phyloP scores from a whole-genome alignment of 1,284 basidiomycete genomes.

The Leccinum solheimii region DNA sequence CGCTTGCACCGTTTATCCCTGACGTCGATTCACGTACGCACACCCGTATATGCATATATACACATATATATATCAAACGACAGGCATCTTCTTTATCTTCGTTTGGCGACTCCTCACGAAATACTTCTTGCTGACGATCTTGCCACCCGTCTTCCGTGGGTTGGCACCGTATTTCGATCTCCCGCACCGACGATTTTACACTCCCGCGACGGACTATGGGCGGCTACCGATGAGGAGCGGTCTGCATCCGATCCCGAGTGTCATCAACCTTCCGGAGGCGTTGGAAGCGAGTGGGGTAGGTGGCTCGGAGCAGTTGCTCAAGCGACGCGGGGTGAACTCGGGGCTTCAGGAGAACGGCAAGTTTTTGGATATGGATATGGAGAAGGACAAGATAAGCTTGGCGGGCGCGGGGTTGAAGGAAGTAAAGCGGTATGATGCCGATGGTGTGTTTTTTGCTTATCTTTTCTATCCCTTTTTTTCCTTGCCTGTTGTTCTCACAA shows the following conservation, averaged over 20 bases:
- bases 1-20: background rate
- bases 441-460: conserved; percentile 55
- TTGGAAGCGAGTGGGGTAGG: conserved; percentile 37
- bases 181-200: conserved; percentile 82
- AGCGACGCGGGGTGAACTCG: conserved; percentile 21
- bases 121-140: conserved; percentile 63
- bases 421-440: conserved; percentile 75
- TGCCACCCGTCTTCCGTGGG: conserved; percentile 82
- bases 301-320: conserved; percentile 25
- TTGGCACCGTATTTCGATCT: conserved; percentile 63
- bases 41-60: background rate
- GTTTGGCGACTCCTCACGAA: conserved; percentile 86
- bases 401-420: conserved; percentile 33
- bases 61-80: background rate
- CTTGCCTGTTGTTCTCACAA: background rate
- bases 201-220: conserved; percentile 84
- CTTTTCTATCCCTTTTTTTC: conserved; percentile 6
- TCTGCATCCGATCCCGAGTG: conserved; percentile 78
- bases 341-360: conserved; percentile 6
- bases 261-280: conserved; percentile 72
- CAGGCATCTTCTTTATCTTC: conserved; percentile 71
- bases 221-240: conserved; percentile 60
- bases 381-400: conserved; percentile 26
- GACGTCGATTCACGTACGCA: background rate
- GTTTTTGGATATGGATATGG: conserved; percentile 4